phyloP scores from a whole-genome alignment of 2,329 filamentous ascomycete genomes.

The Verticillium klebahnii region DNA sequence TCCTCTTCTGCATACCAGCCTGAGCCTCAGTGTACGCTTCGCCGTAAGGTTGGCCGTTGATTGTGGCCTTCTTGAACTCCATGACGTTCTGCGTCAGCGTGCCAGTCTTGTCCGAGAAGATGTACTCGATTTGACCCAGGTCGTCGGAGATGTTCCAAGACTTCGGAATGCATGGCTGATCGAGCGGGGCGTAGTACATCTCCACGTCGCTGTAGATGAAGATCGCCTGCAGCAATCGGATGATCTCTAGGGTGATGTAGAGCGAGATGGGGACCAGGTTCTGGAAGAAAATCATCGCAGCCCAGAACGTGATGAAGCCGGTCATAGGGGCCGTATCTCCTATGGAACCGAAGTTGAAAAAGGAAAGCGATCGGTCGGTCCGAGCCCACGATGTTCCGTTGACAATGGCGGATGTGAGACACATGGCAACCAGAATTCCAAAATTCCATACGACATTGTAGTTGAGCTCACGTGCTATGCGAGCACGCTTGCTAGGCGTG shows the following conservation, averaged over 20 bases:
- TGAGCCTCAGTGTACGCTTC: slow-evolving; percentile 98
- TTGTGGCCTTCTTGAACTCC: slow-evolving; percentile 98
- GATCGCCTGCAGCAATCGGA: slow-evolving; percentile 85
- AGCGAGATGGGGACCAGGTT: slow-evolving; percentile 98
- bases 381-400: slow-evolving; percentile 80
- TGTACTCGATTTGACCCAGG: slow-evolving; percentile 96
- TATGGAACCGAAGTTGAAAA: slow-evolving; percentile 82
- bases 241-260: slow-evolving; percentile 95
- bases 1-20: slow-evolving; percentile 88
- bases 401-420: slow-evolving; percentile 76
- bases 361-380: slow-evolving; percentile 67
- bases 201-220: slow-evolving; percentile 95
- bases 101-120: slow-evolving; percentile 93
- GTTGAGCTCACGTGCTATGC: slow-evolving; percentile 90
- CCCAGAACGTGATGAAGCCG: slow-evolving; percentile 97
- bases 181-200: slow-evolving; percentile 96
- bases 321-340: slow-evolving; percentile 70
- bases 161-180: slow-evolving; percentile 94
- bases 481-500: slow-evolving; percentile 88
- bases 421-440: slow-evolving; percentile 82
- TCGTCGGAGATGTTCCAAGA: slow-evolving; percentile 99
- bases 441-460: slow-evolving; percentile 99
- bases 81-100: slow-evolving; percentile 90
- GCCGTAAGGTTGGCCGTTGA: slow-evolving; percentile 94
- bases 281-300: slow-evolving; percentile 90